Percentiles rank a stretch among this genome's conserved stretches.
phyloP scores from a whole-genome alignment of 306 rosid genomes.

The Castanopsis chinensis region DNA sequence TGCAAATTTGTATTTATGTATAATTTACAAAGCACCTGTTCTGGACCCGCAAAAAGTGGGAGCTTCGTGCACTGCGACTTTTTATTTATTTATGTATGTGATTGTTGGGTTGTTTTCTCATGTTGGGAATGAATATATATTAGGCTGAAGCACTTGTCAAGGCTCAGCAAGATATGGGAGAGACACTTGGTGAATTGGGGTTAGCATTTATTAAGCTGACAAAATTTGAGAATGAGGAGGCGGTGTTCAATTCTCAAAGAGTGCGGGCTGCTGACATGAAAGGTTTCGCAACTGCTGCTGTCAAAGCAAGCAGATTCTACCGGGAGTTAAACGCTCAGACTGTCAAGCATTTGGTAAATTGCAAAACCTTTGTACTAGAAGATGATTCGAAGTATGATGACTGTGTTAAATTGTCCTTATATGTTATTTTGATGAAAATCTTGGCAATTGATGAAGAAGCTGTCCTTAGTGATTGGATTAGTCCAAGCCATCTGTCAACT shows the following conservation, averaged over 20 bases:
- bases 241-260: constrained; percentile 61
- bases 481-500: background rate
- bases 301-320: constrained; percentile 85
- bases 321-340: constrained; percentile 92
- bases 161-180: constrained; percentile 96
- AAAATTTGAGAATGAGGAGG: constrained; percentile 88
- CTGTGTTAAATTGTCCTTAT: background rate
- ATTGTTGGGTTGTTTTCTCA: background rate
- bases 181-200: constrained; percentile 89
- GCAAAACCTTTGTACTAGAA: background rate
- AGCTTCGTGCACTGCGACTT: too few relatives aligned
- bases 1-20: background rate
- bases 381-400: background rate
- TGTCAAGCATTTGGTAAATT: constrained; percentile 83
- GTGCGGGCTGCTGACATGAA: constrained; percentile 78
- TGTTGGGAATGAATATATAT: constrained; percentile 18
- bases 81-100: background rate
- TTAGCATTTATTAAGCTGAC: constrained; percentile 77
- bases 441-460: background rate
- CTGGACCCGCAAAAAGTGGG: too few relatives aligned
- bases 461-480: background rate
- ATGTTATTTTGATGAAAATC: background rate
- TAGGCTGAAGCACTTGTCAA: constrained; percentile 96
- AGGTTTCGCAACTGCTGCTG: constrained; percentile 86
- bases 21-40: too few relatives aligned